Base-by-base conservation (phyloP, 139 green algal genomes). In the Chlamydomonas schloesseri region DNA sequence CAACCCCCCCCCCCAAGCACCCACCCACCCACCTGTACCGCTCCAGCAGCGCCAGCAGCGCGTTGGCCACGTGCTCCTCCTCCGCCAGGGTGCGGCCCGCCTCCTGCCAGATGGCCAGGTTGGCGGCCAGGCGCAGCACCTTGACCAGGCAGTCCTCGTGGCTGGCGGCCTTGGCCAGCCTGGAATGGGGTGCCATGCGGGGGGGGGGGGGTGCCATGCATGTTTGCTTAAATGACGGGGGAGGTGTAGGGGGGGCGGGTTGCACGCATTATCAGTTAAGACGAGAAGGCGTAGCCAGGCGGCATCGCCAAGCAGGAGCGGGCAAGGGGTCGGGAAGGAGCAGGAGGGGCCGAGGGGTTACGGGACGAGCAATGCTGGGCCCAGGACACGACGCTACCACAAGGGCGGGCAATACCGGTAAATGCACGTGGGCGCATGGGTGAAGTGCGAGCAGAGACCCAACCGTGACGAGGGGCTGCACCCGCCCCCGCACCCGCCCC, bases 121-220 rank as follows among this genome's bases (percentile, higher is more conserved):
- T 94, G 73, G 87, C 91, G 10, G 89, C 47, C 50, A 94, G 79
- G 24, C 91, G 86, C 70, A 94, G 83, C 82, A 94, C 65, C 89
- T 94, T 93, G 26, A 94, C 83, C 34, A 92, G 36, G 71, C 89
- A 89, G 36, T 94, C 91, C 85, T 92, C 87, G n/a, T 77, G 64
- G 20, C 64, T 84, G 26, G 88, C 88, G 21, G 71, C 72, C 28
- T 76, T 60, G 21, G 87, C 72, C 6, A 86, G 82, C 28, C 87
- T 81, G 60, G 24, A 65, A 8, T n/a, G 60, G 23, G 64, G 2
- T 33, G 62, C 55, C 13, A n/a, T n/a, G n/a, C n/a, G n/a, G n/a
- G n/a, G n/a, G n/a, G 53, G 53, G 53, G 53, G 15, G 13, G 53
- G 53, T 67, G 58, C 21, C 18, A 67, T 67, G 58, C 17, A 29